phyloP scores from a whole-genome alignment of 805 yeast genomes.

The Lachancea quebecensis region DNA sequence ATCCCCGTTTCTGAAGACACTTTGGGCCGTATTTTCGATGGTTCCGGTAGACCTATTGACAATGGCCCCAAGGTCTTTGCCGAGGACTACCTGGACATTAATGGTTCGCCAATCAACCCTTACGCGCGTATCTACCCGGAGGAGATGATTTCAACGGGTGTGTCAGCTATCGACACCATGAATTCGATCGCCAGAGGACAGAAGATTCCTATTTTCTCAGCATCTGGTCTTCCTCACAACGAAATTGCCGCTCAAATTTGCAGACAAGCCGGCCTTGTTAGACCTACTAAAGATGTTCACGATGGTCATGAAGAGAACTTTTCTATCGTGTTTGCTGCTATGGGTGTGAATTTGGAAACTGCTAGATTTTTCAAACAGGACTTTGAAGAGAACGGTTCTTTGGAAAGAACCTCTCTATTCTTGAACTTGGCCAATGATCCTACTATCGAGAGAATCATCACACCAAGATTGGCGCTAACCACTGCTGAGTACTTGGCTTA shows the following conservation, averaged over 20 bases:
- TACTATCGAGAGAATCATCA: constrained; percentile 97
- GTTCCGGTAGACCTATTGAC: constrained; percentile 97
- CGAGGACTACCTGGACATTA: constrained; percentile 95
- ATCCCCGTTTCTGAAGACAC: constrained; percentile 95
- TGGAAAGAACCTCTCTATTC: constrained; percentile 95
- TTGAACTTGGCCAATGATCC: constrained; percentile 98
- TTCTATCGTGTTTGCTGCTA: constrained; percentile 98
- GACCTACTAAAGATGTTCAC: constrained; percentile 99
- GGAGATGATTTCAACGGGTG: constrained; percentile 99
- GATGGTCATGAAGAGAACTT: constrained; percentile 99
- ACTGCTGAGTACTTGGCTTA: constrained; percentile 98
- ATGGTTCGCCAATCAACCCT: constrained; percentile 98
- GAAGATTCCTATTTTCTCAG: constrained; percentile 97
- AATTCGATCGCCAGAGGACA: constrained; percentile 99
- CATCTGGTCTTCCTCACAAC: constrained; percentile 98
- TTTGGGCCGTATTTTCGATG: constrained; percentile 96
- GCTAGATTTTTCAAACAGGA: constrained; percentile 98
- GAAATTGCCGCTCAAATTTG: constrained; percentile 99
- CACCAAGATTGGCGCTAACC: constrained; percentile 97
- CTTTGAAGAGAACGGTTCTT: constrained; percentile 97
- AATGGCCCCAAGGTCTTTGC: constrained; percentile 98
- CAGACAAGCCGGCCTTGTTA: constrained; percentile 98
- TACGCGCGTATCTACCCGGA: constrained; percentile 98
- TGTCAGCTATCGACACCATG: constrained; percentile 98
- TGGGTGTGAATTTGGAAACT: constrained; percentile 99